Base-by-base conservation (phyloP, 345 rosid genomes). In the Bruguiera sexangula region DNA sequence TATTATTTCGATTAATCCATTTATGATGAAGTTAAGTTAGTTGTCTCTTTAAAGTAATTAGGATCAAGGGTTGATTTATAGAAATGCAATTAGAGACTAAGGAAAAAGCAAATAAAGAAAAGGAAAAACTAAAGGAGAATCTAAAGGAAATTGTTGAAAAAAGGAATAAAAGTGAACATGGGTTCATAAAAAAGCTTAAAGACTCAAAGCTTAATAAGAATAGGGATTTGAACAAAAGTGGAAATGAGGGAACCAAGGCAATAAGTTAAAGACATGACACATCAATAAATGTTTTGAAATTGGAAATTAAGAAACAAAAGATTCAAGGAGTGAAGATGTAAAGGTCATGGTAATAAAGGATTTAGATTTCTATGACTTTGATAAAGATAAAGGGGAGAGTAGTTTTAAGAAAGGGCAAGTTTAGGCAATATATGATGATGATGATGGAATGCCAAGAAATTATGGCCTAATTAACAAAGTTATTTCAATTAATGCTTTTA, bases 381-480 rank as follows among this genome's bases (percentile, higher is more conserved):
- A 76, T 56, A 86, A 74, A 59, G 96, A 85, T 71, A 83, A 87
- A 80, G 63, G 37, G 15, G 93, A 84, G 66, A 88, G 80, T 73
- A 84, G 79, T 58, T 87, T 88, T 63, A 88, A 84, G 83, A 89
- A 85, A 79, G 93, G 97, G 72, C 97, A 91, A 76, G 82, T 91
- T 46, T 91, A 95, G 97, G 93, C 93, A 24, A 63, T 82, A 46
- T 89, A 91, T n/a, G 82, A 84, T 62, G 81, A 82, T 70, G 83
- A 76, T 52, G 87, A 87, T 60, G 81, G 86, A 67, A 78, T 87
- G 86, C 98, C 94, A 16, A 83, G 94, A 79, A 79, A 69, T 73
- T 94, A 94, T 80, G 83, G 91, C 76, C 76, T 94, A 84, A 79
- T 94, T 39, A 84, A 83, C 54, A 95, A 94, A 78, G 91, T 87